These are phyloP conservation scores for Mucor irregularis DNA, from an alignment of 371 early-diverging fungal genomes.

Conservation along the genomic window DNA sequence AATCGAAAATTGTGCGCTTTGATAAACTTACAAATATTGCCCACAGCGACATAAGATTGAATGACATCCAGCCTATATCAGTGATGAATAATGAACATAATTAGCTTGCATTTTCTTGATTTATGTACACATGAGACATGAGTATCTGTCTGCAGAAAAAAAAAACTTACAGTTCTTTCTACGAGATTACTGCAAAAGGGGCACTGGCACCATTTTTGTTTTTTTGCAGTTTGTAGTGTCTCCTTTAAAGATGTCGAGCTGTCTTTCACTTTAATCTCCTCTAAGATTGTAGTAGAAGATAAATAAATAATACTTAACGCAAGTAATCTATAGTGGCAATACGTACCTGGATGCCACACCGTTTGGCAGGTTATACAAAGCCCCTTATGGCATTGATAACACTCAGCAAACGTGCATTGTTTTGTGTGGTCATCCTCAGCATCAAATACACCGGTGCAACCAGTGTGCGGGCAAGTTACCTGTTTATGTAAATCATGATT, in stretches of 20 bases:
- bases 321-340: neutral
- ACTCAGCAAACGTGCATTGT: conserved; percentile 19
- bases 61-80: neutral
- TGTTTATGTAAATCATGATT: neutral
- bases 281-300: conserved; percentile 8
- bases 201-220: conserved; percentile 14
- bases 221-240: conserved; percentile 6
- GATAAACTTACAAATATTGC: neutral
- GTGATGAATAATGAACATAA: neutral
- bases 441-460: conserved; percentile 19
- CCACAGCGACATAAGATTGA: neutral
- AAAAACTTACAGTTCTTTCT: conserved; percentile 16
- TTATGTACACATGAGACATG: no score
- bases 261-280: conserved; percentile 9
- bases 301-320: neutral
- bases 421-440: conserved; percentile 2
- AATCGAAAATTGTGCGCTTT: neutral
- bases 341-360: conserved; percentile 25
- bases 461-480: conserved; percentile 13
- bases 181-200: conserved; percentile 16
- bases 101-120: no score
- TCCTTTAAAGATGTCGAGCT: conserved; percentile 3
- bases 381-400: conserved; percentile 22
- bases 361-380: conserved; percentile 22
- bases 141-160: no score